Conservation (phyloP, 768 basidiomycete genomes). For the Suillus tomentosus region DNA sequence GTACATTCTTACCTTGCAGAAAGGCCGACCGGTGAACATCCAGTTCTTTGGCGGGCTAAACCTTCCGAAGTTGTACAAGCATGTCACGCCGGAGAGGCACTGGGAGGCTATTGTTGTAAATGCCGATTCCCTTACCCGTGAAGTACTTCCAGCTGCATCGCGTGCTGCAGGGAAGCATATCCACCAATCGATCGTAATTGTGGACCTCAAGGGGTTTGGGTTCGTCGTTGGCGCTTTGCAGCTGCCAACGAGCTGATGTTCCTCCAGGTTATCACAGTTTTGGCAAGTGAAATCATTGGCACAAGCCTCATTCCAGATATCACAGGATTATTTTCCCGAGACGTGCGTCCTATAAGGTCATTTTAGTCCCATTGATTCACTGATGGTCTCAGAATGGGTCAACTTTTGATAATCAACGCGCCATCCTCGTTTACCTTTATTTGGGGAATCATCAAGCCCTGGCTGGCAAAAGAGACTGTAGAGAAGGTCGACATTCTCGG, state of each 20-base stretch:
- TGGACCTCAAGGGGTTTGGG: conserved; percentile 75
- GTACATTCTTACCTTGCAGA: conserved; percentile 35
- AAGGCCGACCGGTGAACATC: conserved; percentile 73
- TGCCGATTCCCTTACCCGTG: conserved; percentile 62
- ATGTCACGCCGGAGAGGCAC: conserved; percentile 58
- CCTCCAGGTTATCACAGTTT: conserved; percentile 60
- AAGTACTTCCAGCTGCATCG: conserved; percentile 66
- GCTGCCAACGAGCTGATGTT: not conserved
- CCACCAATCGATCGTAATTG: conserved; percentile 59
- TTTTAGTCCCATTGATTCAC: conserved; percentile 4
- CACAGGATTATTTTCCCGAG: conserved; percentile 80
- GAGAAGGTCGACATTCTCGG: conserved; percentile 71
- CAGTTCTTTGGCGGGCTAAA: conserved; percentile 64
- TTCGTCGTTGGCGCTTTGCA: conserved; percentile 28
- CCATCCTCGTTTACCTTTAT: conserved; percentile 73
- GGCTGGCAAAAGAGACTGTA: conserved; percentile 73
- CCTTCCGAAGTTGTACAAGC: conserved; percentile 55
- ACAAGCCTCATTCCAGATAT: conserved; percentile 66
- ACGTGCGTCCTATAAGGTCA: conserved; percentile 46
- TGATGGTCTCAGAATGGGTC: conserved; percentile 58
- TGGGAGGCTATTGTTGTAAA: conserved; percentile 68
- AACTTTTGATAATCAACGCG: conserved; percentile 70
- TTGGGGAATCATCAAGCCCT: conserved; percentile 68
- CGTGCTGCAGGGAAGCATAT: conserved; percentile 54
- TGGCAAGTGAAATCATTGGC: conserved; percentile 76